phyloP scores from a whole-genome alignment of 2,329 filamentous ascomycete genomes.

The Orbilia quercus region DNA sequence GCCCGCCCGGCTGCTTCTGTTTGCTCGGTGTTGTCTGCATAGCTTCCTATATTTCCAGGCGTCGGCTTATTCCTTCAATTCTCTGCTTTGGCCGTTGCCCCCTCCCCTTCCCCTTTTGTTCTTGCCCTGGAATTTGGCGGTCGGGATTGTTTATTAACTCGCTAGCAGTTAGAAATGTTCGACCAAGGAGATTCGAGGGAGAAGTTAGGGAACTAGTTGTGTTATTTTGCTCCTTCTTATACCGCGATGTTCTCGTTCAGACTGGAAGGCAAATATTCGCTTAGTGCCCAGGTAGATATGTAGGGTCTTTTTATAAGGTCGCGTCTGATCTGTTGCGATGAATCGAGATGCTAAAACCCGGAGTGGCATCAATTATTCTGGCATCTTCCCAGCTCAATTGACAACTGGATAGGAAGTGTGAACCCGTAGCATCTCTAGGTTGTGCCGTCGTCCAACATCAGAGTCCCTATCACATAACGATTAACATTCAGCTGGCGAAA shows the following conservation, averaged over 20 bases:
- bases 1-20: slow-evolving; percentile 35
- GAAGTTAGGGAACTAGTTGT: background rate
- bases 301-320: background rate
- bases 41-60: slow-evolving; percentile 66
- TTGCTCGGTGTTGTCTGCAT: slow-evolving; percentile 45
- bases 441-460: slow-evolving; percentile 22
- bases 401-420: background rate
- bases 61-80: background rate
- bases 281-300: slow-evolving; percentile 2
- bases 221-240: background rate
- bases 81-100: too few species aligned
- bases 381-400: slow-evolving; percentile 12
- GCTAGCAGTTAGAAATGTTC: background rate
- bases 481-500: background rate
- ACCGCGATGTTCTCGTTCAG: too few species aligned
- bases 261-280: too few species aligned
- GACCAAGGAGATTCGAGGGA: background rate
- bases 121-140: background rate
- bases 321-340: background rate
- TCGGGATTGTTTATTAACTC: too few species aligned
- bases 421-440: slow-evolving; percentile 15
- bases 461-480: background rate
- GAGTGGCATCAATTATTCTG: slow-evolving; percentile 6
- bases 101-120: background rate
- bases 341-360: background rate